Conservation (phyloP, 83 land plant species). For the Thuja plicata region DNA sequence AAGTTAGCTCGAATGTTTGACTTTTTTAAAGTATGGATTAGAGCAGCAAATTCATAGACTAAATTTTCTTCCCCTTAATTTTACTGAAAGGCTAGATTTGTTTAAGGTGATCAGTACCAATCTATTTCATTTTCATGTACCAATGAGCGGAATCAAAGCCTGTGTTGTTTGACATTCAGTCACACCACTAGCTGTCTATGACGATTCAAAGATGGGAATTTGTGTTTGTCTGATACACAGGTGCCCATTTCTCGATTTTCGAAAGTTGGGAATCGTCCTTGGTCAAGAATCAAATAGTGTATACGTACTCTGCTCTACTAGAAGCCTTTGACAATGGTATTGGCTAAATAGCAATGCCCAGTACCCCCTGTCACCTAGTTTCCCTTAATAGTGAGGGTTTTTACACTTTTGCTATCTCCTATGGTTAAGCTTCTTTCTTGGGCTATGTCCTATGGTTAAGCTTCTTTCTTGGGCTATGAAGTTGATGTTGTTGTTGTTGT, state of each 20-base stretch:
- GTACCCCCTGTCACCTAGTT: no score
- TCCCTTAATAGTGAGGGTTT: no score
- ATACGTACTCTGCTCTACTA: no score
- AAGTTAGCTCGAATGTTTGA: background rate
- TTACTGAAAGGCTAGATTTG: background rate
- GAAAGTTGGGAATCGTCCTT: background rate
- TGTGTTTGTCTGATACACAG: background rate
- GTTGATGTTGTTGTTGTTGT: no score
- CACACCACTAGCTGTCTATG: background rate
- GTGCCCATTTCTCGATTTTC: background rate
- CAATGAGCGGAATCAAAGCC: constrained; percentile 8
- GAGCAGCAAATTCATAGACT: background rate
- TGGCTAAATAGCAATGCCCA: no score
- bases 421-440: no score
- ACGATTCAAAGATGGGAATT: background rate
- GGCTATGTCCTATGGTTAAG: no score
- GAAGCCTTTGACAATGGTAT: no score
- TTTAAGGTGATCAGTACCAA: background rate
- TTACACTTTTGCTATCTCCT: no score
- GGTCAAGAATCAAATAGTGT: no score
- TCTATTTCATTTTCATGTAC: background rate
- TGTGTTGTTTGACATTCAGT: background rate
- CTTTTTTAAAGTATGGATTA: background rate
- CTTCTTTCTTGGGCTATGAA: no score
- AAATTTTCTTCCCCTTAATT: background rate